Conservation (phyloP, 371 early-diverging fungal species). For the Syncephalis plumigaleata region DNA sequence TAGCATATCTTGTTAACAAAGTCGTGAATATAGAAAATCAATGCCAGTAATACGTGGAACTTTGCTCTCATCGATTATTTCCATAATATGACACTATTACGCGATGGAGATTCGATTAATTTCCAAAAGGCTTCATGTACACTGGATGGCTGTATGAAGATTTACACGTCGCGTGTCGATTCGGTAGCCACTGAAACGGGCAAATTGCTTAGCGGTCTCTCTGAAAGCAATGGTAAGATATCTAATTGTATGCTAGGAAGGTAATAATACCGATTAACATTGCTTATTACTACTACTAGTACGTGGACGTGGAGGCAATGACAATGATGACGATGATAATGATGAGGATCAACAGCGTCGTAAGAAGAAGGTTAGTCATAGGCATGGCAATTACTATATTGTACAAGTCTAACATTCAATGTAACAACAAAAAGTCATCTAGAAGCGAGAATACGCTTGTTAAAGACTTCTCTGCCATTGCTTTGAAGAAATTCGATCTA, state of each 20-base stretch:
- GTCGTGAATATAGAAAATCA: constrained; percentile 72
- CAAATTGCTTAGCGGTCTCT: constrained; percentile 76
- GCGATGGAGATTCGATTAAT: constrained; percentile 93
- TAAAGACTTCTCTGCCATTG: constrained; percentile 58
- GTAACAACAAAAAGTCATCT: not conserved
- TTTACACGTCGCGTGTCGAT: constrained; percentile 97
- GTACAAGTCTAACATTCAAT: not conserved
- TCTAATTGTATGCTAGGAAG: too few relatives aligned
- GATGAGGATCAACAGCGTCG: constrained; percentile 18
- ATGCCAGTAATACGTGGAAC: constrained; percentile 93
- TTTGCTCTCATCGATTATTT: constrained; percentile 98
- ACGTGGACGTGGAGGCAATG: constrained; percentile 17
- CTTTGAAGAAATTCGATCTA: constrained; percentile 73
- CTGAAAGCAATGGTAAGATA: constrained; percentile 38
- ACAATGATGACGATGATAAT: constrained; percentile 27
- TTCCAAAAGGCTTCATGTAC: constrained; percentile 99
- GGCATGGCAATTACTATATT: not conserved
- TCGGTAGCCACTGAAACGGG: constrained; percentile 93
- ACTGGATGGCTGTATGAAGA: constrained; percentile 97
- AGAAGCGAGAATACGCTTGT: constrained; percentile 50
- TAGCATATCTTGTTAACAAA: not conserved
- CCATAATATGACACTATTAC: constrained; percentile 83
- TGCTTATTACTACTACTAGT: not conserved
- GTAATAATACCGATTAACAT: not conserved
- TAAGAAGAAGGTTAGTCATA: constrained; percentile 18